Percentiles rank a stretch among this genome's conserved stretches.
phyloP scores from a whole-genome alignment of 805 yeast species.

The Metschnikowia noctiluminum region DNA sequence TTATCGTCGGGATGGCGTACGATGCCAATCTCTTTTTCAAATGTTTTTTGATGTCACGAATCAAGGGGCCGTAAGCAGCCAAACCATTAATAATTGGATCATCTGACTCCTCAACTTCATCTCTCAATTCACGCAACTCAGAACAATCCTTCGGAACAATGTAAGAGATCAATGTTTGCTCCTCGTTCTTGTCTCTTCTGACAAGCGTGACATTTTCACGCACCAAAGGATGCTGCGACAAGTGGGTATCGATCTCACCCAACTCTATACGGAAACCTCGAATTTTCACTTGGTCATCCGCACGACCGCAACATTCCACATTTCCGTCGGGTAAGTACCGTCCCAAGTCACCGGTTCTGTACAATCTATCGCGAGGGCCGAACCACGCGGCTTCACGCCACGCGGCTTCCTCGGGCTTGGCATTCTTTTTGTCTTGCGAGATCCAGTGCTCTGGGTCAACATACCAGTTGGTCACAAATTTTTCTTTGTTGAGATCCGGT shows the following conservation, averaged over 20 bases:
- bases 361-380: conserved; percentile 94
- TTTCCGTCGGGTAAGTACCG: conserved; percentile 96
- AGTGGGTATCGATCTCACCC: conserved; percentile 97
- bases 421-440: conserved; percentile 46
- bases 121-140: conserved; percentile 47
- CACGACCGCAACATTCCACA: conserved; percentile 97
- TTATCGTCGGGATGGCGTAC: conserved; percentile 89
- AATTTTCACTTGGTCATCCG: conserved; percentile 97
- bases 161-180: conserved; percentile 85
- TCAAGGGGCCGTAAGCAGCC: conserved; percentile 68
- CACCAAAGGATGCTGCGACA: conserved; percentile 88
- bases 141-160: conserved; percentile 69
- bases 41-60: conserved; percentile 70
- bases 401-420: conserved; percentile 40
- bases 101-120: conserved; percentile 40
- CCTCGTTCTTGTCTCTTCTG: conserved; percentile 87
- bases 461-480: conserved; percentile 91
- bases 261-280: conserved; percentile 98
- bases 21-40: conserved; percentile 86
- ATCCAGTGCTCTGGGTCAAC: conserved; percentile 64
- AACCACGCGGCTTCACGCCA: conserved; percentile 79
- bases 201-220: conserved; percentile 93
- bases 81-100: conserved; percentile 78
- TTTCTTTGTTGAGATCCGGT: conserved; percentile 83
- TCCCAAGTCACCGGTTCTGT: conserved; percentile 97